These are phyloP conservation scores for Selenicereus undatus DNA, from an alignment of 148 eudicot genomes.

Conservation along the genomic window DNA sequence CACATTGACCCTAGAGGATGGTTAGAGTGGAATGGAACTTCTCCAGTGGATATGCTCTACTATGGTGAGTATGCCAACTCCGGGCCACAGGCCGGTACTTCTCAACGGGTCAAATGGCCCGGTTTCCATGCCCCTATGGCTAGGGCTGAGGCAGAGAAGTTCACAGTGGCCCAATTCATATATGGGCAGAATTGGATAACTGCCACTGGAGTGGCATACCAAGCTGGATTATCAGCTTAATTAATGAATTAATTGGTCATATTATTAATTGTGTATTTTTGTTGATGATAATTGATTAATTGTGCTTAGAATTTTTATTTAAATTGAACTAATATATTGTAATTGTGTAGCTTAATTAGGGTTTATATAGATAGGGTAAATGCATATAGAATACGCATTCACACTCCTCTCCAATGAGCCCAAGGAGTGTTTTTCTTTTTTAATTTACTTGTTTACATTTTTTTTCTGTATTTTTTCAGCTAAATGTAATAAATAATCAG, in stretches of 20 bases:
- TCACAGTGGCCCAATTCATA: conserved; percentile 73
- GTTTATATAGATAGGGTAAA: not conserved
- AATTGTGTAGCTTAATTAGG: not conserved
- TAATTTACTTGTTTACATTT: not conserved
- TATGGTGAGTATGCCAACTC: conserved; percentile 84
- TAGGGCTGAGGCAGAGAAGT: conserved; percentile 47
- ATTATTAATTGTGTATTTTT: not conserved
- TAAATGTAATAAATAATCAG: conserved; percentile 2
- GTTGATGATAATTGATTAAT: not conserved
- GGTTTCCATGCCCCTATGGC: conserved; percentile 53
- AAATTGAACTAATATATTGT: not conserved
- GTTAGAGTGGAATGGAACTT: conserved; percentile 73
- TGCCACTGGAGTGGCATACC: conserved; percentile 75
- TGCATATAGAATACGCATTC: conserved; percentile 4
- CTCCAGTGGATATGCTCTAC: conserved; percentile 59
- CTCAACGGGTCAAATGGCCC: conserved; percentile 71
- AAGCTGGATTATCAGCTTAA: conserved; percentile 56
- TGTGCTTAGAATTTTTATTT: not conserved
- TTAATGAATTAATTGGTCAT: not conserved
- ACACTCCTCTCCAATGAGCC: not conserved
- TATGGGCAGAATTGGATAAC: conserved; percentile 76
- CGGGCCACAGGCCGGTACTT: conserved; percentile 61
- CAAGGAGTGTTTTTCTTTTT: not conserved
- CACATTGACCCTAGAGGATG: conserved; percentile 76
- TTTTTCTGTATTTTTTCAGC: not conserved